Evolutionary conservation across 2,329 filamentous ascomycete species (phyloP), one percentile per base, ranked within the genome.

Genomic region (Aspergillus sp.): DNA sequence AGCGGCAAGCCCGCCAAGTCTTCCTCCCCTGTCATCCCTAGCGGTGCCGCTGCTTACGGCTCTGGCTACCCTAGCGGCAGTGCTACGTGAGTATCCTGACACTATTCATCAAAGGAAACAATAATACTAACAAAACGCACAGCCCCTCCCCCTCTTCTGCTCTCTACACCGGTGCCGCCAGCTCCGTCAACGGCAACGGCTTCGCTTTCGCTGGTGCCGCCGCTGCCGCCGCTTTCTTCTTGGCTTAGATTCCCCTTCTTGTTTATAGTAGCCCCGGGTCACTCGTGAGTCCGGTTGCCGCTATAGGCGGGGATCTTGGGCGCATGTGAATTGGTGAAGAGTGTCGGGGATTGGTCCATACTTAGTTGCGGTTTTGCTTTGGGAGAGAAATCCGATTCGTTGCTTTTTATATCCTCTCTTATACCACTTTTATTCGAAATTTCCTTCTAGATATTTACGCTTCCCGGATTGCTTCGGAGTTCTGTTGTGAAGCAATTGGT

Each of bases 151-250:
- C 65, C 49, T 62, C 66, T 55, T 53, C 61, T 56, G 57, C 68
- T 47, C 48, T 65, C 51, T 71, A 64, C 71, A 73, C 70, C 55
- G 71, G 71, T 66, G 71, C 69, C 54, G 71, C 69, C 59, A 71
- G 55, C 70, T 52, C 68, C 58, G 47, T 72, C 63, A 58, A 60
- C 53, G 53, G 53, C 66, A 63, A 64, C 68, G 71, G 68, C 57
- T 70, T 73, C 64, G 61, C 62, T 57, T 66, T 72, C 61, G 71
- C 70, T 60, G 71, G 71, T 66, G 69, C 65, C 39, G 71, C 71
- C 55, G 71, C 70, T 56, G 66, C 64, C 32, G 69, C 70, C 44
- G 71, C 71, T 62, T 62, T 72, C 69, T 68, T 73, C 71, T 54
- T 73, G 61, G 71, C 71, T 63, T 73, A 73, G 65, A 71, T 71